Evolutionary conservation across 2,329 filamentous ascomycete genomes (phyloP), one percentile per base, ranked within the genome.

Genomic region (Acarospora socialis): DNA sequence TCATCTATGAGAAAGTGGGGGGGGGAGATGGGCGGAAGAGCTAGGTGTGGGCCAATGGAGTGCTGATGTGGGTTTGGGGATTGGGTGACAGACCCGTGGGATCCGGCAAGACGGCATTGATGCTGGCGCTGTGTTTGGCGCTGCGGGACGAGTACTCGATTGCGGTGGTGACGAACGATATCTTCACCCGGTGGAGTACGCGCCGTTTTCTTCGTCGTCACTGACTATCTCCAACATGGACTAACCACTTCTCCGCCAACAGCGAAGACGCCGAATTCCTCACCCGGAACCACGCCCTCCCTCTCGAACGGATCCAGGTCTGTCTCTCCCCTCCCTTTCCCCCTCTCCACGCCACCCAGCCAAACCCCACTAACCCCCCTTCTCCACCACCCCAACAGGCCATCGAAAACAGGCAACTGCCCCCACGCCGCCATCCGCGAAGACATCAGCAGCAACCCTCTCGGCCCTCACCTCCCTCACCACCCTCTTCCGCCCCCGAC

Each of bases 211-310:
- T 15, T 15, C 14, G 15, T 28, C 13, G 8, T 9, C 9, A 15
- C 9, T 8, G 8, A 8, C 8, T 14, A 8, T 9, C 13, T 8
- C 13, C 8, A 16, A 30, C 23, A 29, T 15, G 34, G 19, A n/a
- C 20, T 21, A 22, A 34, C 25, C 28, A 9, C 32, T n/a, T n/a
- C n/a, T n/a, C n/a, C n/a, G n/a, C n/a, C n/a, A n/a, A n/a, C 38
- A 63, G 80, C 43, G 90, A 98, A 61, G 90, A 98, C 65, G 86
- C 86, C 63, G 90, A 95, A 59, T 98, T 98, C 63, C 75, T 98
- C 16, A 92, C 83, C 37, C 75, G 76, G 35, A 70, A 94, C 67
- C 68, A 72, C 43, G 90, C 90, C 4, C 76, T 95, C 0, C 80
- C 86, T 0, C 69, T 86, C 4, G 57, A 69, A 17, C 81, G 87